A percentile compares a stretch with the other conserved stretches of the same genome.
phyloP scores from a whole-genome alignment of 2,329 filamentous ascomycete genomes.

The Arthrobotrys entomopaga region DNA sequence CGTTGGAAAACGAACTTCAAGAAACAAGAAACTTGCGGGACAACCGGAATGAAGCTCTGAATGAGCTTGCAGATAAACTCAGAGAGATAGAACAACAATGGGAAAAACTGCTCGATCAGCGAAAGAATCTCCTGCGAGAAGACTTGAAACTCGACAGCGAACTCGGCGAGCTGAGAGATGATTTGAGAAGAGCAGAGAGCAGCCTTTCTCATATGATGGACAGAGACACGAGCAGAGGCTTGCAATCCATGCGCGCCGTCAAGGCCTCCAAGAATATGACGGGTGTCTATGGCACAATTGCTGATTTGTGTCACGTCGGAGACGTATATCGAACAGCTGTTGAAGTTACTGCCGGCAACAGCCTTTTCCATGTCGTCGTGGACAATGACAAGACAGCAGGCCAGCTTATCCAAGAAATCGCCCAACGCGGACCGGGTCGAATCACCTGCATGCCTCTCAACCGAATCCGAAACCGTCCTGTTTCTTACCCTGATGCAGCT shows the following conservation, averaged over 20 bases:
- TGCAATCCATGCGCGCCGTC: slow-evolving; percentile 85
- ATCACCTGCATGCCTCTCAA: slow-evolving; percentile 96
- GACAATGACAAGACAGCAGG: slow-evolving; percentile 90
- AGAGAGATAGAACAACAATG: slow-evolving; percentile 80
- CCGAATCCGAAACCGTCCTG: slow-evolving; percentile 75
- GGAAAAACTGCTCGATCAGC: slow-evolving; percentile 83
- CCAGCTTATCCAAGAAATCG: slow-evolving; percentile 74
- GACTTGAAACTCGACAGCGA: slow-evolving; percentile 86
- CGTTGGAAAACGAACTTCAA: slow-evolving; percentile 77
- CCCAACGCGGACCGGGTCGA: slow-evolving; percentile 68
- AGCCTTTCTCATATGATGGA: slow-evolving; percentile 88
- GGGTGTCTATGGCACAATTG: slow-evolving; percentile 90
- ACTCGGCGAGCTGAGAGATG: slow-evolving; percentile 77
- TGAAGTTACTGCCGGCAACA: slow-evolving; percentile 90
- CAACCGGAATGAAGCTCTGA: slow-evolving; percentile 79
- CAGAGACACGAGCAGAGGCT: slow-evolving; percentile 82
- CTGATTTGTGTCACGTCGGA: slow-evolving; percentile 87
- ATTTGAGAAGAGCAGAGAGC: slow-evolving; percentile 80
- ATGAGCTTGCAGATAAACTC: slow-evolving; percentile 77
- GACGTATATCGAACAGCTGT: slow-evolving; percentile 88
- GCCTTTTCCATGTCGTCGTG: slow-evolving; percentile 94
- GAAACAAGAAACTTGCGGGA: slow-evolving; percentile 77
- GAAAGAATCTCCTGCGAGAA: slow-evolving; percentile 86
- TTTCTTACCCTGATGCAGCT: slow-evolving; percentile 83
- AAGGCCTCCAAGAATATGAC: slow-evolving; percentile 81